phyloP scores from a whole-genome alignment of 352 stramenopile species.

The Phytophthora pluvialis region DNA sequence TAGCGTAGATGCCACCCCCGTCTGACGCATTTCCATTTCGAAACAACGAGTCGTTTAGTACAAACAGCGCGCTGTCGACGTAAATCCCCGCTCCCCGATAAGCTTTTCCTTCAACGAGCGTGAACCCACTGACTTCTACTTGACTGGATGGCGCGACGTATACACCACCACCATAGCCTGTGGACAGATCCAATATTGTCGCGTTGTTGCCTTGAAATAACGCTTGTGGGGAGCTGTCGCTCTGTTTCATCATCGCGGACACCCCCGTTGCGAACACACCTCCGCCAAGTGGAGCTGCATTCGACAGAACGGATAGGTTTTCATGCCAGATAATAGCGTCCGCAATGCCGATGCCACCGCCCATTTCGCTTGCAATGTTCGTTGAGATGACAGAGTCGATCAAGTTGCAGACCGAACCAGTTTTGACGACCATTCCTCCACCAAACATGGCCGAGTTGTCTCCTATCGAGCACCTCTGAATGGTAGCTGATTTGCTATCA shows the following conservation, averaged over 20 bases:
- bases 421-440: slow-evolving; percentile 22
- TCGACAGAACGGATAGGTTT: slow-evolving; percentile 28
- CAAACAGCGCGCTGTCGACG: slow-evolving; percentile 26
- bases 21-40: slow-evolving; percentile 20
- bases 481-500: slow-evolving; percentile 12
- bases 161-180: slow-evolving; percentile 32
- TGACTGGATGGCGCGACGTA: slow-evolving; percentile 28
- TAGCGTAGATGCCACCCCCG: slow-evolving; percentile 42
- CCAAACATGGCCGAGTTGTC: slow-evolving; percentile 25
- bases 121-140: slow-evolving; percentile 21
- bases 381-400: slow-evolving; percentile 8
- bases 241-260: slow-evolving; percentile 10
- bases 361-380: slow-evolving; percentile 14
- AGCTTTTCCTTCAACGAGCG: slow-evolving; percentile 22
- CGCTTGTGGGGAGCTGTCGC: slow-evolving; percentile 8
- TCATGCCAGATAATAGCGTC: slow-evolving; percentile 34
- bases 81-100: slow-evolving; percentile 37
- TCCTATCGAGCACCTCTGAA: slow-evolving; percentile 17
- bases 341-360: slow-evolving; percentile 31
- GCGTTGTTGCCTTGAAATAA: slow-evolving; percentile 26
- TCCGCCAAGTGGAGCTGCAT: slow-evolving; percentile 33
- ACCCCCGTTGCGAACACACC: slow-evolving; percentile 31
- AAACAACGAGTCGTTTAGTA: slow-evolving; percentile 24
- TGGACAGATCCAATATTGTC: background rate
- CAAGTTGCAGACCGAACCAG: slow-evolving; percentile 13